Conservation (phyloP, 1,284 basidiomycete species). For the Inonotus obliquus region DNA sequence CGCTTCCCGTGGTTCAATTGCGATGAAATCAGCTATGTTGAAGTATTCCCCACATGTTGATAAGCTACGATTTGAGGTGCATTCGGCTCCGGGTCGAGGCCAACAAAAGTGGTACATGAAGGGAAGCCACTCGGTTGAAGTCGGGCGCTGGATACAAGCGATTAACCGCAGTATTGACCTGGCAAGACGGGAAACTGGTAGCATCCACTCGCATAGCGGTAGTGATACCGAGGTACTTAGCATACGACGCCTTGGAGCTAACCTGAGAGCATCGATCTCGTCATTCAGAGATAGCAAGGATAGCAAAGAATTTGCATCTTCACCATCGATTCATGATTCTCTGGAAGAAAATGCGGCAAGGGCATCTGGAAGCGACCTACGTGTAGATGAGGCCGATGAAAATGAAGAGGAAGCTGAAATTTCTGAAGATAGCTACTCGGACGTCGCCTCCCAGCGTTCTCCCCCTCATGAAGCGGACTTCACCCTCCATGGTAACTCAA, state of each 20-base stretch:
- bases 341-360: constrained; percentile 7
- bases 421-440: constrained; percentile 30
- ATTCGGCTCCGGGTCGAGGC: constrained; percentile 52
- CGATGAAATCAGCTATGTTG: constrained; percentile 77
- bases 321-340: constrained; percentile 8
- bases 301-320: constrained; percentile 1
- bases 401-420: constrained; percentile 35
- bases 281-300: neutral
- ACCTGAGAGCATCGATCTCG: constrained; percentile 12
- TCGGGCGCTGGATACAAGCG: constrained; percentile 81
- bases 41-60: constrained; percentile 47
- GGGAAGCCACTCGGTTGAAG: constrained; percentile 87
- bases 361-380: neutral
- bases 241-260: constrained; percentile 6
- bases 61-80: constrained; percentile 80
- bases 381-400: constrained; percentile 25
- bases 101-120: constrained; percentile 86
- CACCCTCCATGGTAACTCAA: constrained; percentile 72
- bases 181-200: constrained; percentile 31
- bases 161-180: constrained; percentile 73
- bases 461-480: constrained; percentile 70
- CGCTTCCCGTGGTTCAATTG: constrained; percentile 84
- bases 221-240: constrained; percentile 6
- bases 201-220: neutral
- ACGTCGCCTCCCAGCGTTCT: constrained; percentile 17